Evolutionary conservation across 371 early-diverging fungal species (phyloP).

Genomic region (Umbelopsis sp.): DNA sequence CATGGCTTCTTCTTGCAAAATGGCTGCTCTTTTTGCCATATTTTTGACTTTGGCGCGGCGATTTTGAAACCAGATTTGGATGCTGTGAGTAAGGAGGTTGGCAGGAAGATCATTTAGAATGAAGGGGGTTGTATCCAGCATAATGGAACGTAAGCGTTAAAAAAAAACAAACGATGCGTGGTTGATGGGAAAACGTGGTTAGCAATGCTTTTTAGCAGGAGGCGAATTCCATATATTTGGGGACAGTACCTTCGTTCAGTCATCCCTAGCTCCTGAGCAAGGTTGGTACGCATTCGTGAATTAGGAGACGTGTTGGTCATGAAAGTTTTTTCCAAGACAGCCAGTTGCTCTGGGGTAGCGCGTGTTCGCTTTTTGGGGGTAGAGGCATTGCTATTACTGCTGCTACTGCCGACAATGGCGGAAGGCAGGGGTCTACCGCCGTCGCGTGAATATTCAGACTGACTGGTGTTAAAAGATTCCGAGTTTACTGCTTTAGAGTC

Average conservation of each 20-base stretch:
- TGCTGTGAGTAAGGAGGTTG: conserved; percentile 41
- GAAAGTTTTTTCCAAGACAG: conserved; percentile 74
- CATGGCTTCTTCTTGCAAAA: conserved; percentile 54
- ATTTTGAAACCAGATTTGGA: conserved; percentile 99
- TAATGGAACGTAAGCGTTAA: background rate
- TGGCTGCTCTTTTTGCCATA: conserved; percentile 56
- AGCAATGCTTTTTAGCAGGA: background rate
- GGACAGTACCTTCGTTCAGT: conserved; percentile 62
- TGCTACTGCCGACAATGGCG: background rate
- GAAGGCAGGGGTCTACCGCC: background rate
- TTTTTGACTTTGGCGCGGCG: conserved; percentile 92
- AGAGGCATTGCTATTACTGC: background rate
- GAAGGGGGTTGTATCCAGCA: background rate
- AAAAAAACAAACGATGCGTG: background rate
- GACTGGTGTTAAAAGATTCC: background rate
- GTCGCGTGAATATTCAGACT: conserved; percentile 7
- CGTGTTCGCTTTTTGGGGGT: conserved; percentile 65
- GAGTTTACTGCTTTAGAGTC: background rate
- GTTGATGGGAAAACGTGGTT: conserved; percentile 14
- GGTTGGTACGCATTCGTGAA: conserved; percentile 78
- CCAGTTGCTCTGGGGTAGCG: conserved; percentile 74
- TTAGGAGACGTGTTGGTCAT: conserved; percentile 75
- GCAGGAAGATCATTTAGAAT: background rate
- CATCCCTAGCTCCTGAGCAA: conserved; percentile 89
- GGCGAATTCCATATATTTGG: background rate